phyloP scores from a whole-genome alignment of 805 yeast species.

The Pichia pseudocactophila region DNA sequence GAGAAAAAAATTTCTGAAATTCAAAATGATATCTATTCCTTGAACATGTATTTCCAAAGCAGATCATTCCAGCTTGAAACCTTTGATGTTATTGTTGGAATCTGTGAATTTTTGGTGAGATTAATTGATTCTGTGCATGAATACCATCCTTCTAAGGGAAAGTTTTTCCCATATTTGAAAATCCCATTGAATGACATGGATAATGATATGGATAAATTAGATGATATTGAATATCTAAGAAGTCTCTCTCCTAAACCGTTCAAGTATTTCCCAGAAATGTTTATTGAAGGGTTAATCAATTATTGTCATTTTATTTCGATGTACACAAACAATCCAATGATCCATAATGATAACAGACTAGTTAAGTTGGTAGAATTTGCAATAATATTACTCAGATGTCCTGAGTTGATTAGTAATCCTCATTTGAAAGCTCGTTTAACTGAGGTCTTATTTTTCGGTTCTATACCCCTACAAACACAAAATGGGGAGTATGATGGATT shows the following conservation, averaged over 20 bases:
- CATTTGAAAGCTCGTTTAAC: slow-evolving; percentile 81
- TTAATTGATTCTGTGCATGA: slow-evolving; percentile 63
- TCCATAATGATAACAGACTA: slow-evolving; percentile 42
- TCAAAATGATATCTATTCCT: slow-evolving; percentile 43
- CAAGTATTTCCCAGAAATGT: slow-evolving; percentile 76
- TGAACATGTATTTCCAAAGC: slow-evolving; percentile 54
- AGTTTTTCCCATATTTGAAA: slow-evolving; percentile 23
- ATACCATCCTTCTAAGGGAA: slow-evolving; percentile 39
- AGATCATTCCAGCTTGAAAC: slow-evolving; percentile 52
- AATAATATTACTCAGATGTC: slow-evolving; percentile 70
- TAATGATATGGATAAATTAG: slow-evolving; percentile 58
- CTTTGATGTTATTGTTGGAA: slow-evolving; percentile 71
- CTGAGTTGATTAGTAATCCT: slow-evolving; percentile 82
- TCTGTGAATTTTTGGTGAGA: slow-evolving; percentile 61
- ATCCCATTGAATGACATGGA: slow-evolving; percentile 54
- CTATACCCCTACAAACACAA: slow-evolving; percentile 38
- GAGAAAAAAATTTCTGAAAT: slow-evolving; percentile 29
- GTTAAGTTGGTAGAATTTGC: slow-evolving; percentile 59
- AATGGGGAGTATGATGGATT: slow-evolving; percentile 58
- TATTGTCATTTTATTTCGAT: slow-evolving; percentile 56
- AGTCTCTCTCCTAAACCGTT: slow-evolving; percentile 64
- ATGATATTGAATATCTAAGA: slow-evolving; percentile 64
- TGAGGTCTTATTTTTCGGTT: slow-evolving; percentile 71
- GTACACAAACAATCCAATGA: slow-evolving; percentile 49
- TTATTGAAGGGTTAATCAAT: slow-evolving; percentile 72